Evolutionary conservation across 2,329 filamentous ascomycete species (phyloP).

Genomic region (Albophoma yamanashiensis): DNA sequence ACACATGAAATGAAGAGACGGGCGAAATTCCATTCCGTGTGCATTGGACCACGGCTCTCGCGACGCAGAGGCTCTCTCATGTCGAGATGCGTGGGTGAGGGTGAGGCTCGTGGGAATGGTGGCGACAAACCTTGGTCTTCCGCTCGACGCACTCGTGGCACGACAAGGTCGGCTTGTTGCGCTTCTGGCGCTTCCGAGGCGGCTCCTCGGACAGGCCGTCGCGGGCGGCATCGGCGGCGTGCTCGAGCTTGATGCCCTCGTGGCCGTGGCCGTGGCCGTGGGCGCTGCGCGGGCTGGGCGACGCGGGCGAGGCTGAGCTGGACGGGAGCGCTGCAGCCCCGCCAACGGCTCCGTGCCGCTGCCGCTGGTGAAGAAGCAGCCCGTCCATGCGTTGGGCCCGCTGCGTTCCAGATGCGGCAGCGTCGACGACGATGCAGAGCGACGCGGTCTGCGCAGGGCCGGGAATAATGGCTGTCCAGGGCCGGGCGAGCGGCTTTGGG

Average conservation of each 20-base stretch:
- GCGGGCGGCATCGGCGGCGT: background rate
- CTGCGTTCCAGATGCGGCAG: constrained; percentile 9
- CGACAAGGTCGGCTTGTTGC: constrained; percentile 73
- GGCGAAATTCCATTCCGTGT: no score
- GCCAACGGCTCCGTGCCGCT: background rate
- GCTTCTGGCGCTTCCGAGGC: constrained; percentile 64
- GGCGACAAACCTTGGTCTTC: constrained; percentile 61
- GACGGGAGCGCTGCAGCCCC: constrained; percentile 11
- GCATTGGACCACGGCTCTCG: no score
- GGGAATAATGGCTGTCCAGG: constrained; percentile 1
- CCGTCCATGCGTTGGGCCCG: constrained; percentile 1
- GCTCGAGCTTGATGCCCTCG: background rate
- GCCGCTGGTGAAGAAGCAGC: background rate
- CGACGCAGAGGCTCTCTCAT: background rate
- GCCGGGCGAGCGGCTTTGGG: constrained; percentile 7
- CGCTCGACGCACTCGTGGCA: constrained; percentile 73
- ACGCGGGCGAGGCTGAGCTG: constrained; percentile 9
- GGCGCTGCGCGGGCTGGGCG: background rate
- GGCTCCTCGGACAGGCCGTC: constrained; percentile 20
- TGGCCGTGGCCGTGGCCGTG: background rate
- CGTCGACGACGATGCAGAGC: background rate
- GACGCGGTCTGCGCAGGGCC: constrained; percentile 3
- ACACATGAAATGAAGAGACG: no score
- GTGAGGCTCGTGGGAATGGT: background rate
- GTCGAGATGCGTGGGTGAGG: background rate